Base-by-base conservation (phyloP, 1,284 basidiomycete genomes). In the Microbotryum violaceum region DNA sequence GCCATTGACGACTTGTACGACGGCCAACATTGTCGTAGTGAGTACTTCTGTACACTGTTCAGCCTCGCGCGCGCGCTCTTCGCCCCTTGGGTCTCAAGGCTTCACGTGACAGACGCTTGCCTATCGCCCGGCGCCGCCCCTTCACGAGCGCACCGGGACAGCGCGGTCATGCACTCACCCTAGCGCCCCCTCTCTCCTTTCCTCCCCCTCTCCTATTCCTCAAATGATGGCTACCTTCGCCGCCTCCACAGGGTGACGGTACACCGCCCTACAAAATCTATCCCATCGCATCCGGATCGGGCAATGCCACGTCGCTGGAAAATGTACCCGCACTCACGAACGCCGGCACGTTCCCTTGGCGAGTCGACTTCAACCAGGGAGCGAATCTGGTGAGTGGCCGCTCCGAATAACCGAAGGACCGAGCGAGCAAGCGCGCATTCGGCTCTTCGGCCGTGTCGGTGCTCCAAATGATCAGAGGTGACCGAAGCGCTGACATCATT, bases 351-450 rank as follows among this genome's bases (percentile, higher is more conserved):
- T 33, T 56, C 10, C 12, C 42, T 7, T 65, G 61, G 61, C 7
- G 21, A 2, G 56, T 54, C 18, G 64, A 62, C 37, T 65, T 62
- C 45, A 25, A 60, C 21, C 48, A 37, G 4, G 64, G 61, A 18
- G 64, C 64, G 4, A 65, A 65, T 49, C 25, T 65, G 37, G 64
- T 65, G 12, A 51, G 64, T 57, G 25, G 14, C 37, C 12, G 37
- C 16, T 42, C 31, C 37, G 37, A 42, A 42, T 16, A 9, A 18
- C 37, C 37, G 37, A 42, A 42, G 12, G 37, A 42, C 37, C 37
- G 37, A 42, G 12, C 37, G 12, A 42, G 37, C 37, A 16, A 42
- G 37, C 37, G 37, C 37, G 37, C 12, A 42, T 42, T 42, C 37
- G 4, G 37, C 37, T 42, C 37, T 42, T 18, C 37, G 37, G 37